phyloP scores from a whole-genome alignment of 768 basidiomycete genomes.

The Daedalea quercina region DNA sequence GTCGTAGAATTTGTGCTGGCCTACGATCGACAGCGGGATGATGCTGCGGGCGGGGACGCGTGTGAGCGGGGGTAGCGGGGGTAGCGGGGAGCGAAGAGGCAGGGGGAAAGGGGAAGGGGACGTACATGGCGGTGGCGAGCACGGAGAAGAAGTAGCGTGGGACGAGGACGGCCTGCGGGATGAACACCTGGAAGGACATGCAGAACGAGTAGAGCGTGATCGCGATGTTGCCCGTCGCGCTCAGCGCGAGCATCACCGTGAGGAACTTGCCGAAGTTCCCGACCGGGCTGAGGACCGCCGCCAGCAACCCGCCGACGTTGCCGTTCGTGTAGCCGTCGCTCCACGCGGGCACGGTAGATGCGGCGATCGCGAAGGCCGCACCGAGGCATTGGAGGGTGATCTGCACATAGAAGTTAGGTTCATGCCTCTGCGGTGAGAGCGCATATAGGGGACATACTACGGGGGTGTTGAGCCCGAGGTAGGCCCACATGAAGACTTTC shows the following conservation, averaged over 20 bases:
- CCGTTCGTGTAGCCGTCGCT: conserved; percentile 42
- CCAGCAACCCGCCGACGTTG: conserved; percentile 57
- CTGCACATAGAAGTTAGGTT: conserved; percentile 14
- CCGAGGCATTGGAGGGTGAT: conserved; percentile 50
- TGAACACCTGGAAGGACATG: conserved; percentile 63
- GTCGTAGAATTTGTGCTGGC: conserved; percentile 56
- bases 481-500: conserved; percentile 59
- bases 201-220: conserved; percentile 78
- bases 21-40: conserved; percentile 66
- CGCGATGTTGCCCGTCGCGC: conserved; percentile 75
- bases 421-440: conserved; percentile 7
- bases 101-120: background rate
- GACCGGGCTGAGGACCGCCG: conserved; percentile 52
- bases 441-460: conserved; percentile 38
- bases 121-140: conserved; percentile 61
- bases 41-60: conserved; percentile 24
- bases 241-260: conserved; percentile 66
- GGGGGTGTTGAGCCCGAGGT: conserved; percentile 56
- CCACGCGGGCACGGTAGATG: conserved; percentile 52
- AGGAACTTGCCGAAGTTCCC: conserved; percentile 68
- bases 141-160: conserved; percentile 69
- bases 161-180: conserved; percentile 49
- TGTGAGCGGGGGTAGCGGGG: no score
- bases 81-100: background rate
- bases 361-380: conserved; percentile 57